Conservation (phyloP, 1,139 yeast species). For the Wickerhamomyces sp. region DNA sequence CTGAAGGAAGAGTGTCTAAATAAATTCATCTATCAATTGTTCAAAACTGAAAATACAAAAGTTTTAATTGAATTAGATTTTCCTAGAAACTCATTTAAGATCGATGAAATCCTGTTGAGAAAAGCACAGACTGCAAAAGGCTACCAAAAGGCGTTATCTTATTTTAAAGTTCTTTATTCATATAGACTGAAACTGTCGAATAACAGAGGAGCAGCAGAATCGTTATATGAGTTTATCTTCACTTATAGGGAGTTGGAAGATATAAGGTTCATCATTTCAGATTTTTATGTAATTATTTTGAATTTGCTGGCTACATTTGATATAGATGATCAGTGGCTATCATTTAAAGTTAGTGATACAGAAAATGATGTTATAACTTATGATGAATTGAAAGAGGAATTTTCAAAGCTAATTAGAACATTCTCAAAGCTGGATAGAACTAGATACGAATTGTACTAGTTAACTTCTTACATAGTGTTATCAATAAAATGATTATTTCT, state of each 20-base stretch:
- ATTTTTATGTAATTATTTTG: constrained; percentile 41
- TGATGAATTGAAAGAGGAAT: constrained; percentile 23
- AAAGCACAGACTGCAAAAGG: constrained; percentile 34
- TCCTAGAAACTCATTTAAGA: constrained; percentile 19
- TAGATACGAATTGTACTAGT: neutral
- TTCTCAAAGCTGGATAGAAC: constrained; percentile 1
- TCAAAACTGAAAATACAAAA: constrained; percentile 22
- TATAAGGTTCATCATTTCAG: constrained; percentile 9
- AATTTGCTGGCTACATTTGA: constrained; percentile 44
- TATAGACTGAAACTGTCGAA: constrained; percentile 47
- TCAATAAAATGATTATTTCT: too few species aligned
- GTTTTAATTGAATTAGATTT: constrained; percentile 20
- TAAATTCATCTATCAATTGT: constrained; percentile 19
- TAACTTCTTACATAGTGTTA: too few species aligned
- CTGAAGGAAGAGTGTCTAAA: constrained; percentile 18
- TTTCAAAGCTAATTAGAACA: constrained; percentile 1
- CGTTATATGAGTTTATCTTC: constrained; percentile 49
- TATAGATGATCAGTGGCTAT: constrained; percentile 53
- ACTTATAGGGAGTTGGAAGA: constrained; percentile 27
- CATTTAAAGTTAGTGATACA: constrained; percentile 29
- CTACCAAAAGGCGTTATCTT: constrained; percentile 35
- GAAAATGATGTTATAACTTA: constrained; percentile 18
- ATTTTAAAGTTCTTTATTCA: constrained; percentile 50
- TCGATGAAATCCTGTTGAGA: constrained; percentile 38
- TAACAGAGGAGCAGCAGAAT: constrained; percentile 52